These are phyloP conservation scores for Blastomyces parvus DNA, from an alignment of 2,329 filamentous ascomycete species.

Conservation along the genomic window DNA sequence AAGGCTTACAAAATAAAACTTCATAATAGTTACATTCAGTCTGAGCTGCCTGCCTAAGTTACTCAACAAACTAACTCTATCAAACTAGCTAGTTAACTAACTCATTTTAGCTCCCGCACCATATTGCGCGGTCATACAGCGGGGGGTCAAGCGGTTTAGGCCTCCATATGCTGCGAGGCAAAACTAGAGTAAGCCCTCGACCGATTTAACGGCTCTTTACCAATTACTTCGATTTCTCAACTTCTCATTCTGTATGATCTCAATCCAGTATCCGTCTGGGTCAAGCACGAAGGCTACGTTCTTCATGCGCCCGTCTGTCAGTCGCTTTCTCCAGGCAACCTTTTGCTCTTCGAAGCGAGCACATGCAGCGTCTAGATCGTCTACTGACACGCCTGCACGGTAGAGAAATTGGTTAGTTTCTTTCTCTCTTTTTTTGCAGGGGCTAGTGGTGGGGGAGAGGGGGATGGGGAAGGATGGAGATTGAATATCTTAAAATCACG, in stretches of 20 bases:
- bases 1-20: too few species aligned
- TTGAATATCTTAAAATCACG: conserved; percentile 25
- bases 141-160: too few species aligned
- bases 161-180: too few species aligned
- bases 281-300: conserved; percentile 87
- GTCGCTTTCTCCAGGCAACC: conserved; percentile 87
- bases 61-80: too few species aligned
- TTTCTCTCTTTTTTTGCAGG: background rate
- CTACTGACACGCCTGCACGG: conserved; percentile 60
- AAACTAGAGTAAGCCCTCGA: too few species aligned
- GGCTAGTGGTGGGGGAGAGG: background rate
- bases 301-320: conserved; percentile 87
- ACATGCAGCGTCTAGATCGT: conserved; percentile 82
- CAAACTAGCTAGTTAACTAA: too few species aligned
- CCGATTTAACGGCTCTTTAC: too few species aligned
- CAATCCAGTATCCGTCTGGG: conserved; percentile 75
- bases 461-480: background rate
- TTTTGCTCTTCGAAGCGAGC: conserved; percentile 70
- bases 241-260: conserved; percentile 61
- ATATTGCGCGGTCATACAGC: too few species aligned
- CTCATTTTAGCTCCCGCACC: too few species aligned
- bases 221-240: conserved; percentile 36
- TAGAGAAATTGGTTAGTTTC: background rate
- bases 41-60: too few species aligned
- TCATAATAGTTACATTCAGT: too few species aligned